Evolutionary conservation across 1,139 yeast species (phyloP).

Genomic region (Hyphopichia burtonii): DNA sequence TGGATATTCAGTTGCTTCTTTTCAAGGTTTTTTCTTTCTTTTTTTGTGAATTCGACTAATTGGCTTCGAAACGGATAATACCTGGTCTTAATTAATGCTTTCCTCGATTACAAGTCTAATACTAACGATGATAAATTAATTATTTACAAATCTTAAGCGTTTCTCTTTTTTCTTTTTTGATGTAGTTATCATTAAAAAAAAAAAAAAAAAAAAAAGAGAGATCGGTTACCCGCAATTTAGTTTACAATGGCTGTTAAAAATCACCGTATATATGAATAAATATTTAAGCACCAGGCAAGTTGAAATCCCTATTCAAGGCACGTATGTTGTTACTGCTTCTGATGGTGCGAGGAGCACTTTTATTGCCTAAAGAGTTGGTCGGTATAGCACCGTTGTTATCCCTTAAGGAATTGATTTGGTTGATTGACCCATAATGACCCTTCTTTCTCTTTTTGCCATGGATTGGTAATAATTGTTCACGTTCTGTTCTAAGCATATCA

Average conservation of each 20-base stretch:
- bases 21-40: neutral
- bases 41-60: neutral
- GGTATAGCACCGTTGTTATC: neutral
- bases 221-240: neutral
- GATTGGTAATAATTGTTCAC: conserved; percentile 31
- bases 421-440: conserved; percentile 19
- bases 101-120: too few species aligned
- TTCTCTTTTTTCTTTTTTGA: too few species aligned
- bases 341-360: conserved; percentile 11
- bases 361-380: neutral
- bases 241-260: too few species aligned
- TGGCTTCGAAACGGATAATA: too few species aligned
- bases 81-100: too few species aligned
- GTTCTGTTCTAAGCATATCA: conserved; percentile 33
- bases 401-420: neutral
- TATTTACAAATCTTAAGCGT: too few species aligned
- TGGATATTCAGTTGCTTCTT: neutral
- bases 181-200: too few species aligned
- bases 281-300: conserved; percentile 24
- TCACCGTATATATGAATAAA: neutral
- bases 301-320: conserved; percentile 32
- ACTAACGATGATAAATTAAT: too few species aligned
- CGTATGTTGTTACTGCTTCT: conserved; percentile 17
- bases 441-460: conserved; percentile 16
- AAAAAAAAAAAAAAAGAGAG: too few species aligned